Evolutionary conservation across 768 basidiomycete species (phyloP), one percentile per base, ranked within the genome.

Genomic region (Auriscalpium orientale): DNA sequence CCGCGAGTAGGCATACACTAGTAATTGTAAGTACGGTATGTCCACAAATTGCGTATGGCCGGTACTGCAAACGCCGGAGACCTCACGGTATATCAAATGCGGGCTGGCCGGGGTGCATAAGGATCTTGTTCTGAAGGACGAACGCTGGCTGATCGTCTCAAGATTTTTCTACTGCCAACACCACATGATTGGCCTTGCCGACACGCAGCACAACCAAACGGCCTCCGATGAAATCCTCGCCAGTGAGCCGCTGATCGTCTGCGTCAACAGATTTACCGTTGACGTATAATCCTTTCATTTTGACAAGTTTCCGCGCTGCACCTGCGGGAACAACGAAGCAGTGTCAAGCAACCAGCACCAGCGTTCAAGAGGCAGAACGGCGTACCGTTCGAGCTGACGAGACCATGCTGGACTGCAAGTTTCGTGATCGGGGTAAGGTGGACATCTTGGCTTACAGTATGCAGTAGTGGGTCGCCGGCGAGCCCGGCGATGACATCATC

Each of bases 401-500:
- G 74, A 3, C 80, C 77, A 61, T 84, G 73, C 46, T 70, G 74
- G 3, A 80, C 79, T 3, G 81, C 80, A 15, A 97, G 70, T 64
- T 84, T 88, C 12, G 78, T 69, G 8, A 93, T 62, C 1, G 84
- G 73, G 1, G 74, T 74, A 1, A 71, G 73, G 11, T 81, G 63
- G 36, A 90, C 71, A 51, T 89, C 80, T 8, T 72, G 69, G 9
- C 77, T 70, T 37, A 79, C 68, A 52, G 80, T 68, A 12, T 55
- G 47, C 22, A 95, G 75, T 22, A 87, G 79, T 10, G 82, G 81
- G 66, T 95, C 88, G 43, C 75, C 77, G 13, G 71, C 62, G 52
- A 95, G 79, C 9, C 87, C 85, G 28, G 70, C 65, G 11, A 87
- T 63, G 51, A 94, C 75, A 49, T 84, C 76, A 2, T 75, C 67